Evolutionary conservation across 2,329 filamentous ascomycete genomes (phyloP), one percentile per base, ranked within the genome.

Genomic region (Hymenotorrendiella dingleyae): DNA sequence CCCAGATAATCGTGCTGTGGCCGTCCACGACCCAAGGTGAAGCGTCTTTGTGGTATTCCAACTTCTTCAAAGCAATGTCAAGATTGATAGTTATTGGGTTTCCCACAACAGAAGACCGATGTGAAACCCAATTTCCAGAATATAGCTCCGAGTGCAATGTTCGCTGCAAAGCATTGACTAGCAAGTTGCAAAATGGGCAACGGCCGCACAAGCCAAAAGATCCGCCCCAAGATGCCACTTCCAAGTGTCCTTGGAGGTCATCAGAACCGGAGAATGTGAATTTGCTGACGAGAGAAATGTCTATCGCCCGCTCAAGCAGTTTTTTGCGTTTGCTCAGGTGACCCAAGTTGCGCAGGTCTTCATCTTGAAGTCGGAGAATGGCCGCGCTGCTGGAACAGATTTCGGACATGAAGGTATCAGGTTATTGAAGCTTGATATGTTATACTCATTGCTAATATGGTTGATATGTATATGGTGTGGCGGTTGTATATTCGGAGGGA

Each of bases 21-120:
- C n/a, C 16, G 28, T 17, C 27, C n/a, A 33, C 19, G 3, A 19
- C 22, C 33, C 40, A 43, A 8, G 34, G 4, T 4, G 27, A n/a
- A 12, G 34, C 22, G 14, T 43, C 40, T 24, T 33, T 43, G 6
- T 32, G 26, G 12, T 38, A 37, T 21, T 43, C 40, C 11, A 36
- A 14, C 21, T 24, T 37, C 23, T 27, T 32, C 14, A 38, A 16
- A 22, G 12, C 10, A 26, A 37, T 32, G 10, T 37, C 11, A n/a
- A 36, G 4, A 16, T 24, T 12, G 7, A 36, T 9, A 16, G 24
- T 6, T 36, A 11, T n/a, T 3, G 40, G 22, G 17, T 14, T 4
- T 10, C 22, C 16, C 4, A 16, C 20, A 19, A 22, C 19, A 37
- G 12, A 11, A 8, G 14, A 19, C 17, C 12, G 11, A 28, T 14